Evolutionary conservation across 768 basidiomycete genomes (phyloP), one percentile per base, ranked within the genome.

Genomic region (Naganishia randhawae): DNA sequence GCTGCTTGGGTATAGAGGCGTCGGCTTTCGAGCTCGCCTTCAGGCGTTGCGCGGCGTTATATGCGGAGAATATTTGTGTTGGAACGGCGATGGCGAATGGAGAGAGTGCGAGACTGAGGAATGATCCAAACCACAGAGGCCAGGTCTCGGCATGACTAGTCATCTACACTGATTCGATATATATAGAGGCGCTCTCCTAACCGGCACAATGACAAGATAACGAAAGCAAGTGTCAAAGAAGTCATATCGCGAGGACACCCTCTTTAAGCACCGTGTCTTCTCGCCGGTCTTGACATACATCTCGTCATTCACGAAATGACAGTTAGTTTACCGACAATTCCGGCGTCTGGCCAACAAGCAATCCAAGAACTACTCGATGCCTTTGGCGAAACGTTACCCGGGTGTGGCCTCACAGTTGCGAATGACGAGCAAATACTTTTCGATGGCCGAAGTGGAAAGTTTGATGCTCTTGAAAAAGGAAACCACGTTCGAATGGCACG

Each of bases 391-490:
- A 52, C 32, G 8, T 27, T 75, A 10, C 74, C 74, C 1, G 69
- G 69, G 27, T 67, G 54, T 32, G 71, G 54, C 27, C 62, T 75
- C 29, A 70, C 71, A 2, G 66, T 73, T 8, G 70, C 62, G n/a
- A 53, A 65, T 7, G 63, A 71, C 37, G 42, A 68, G 19, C 51
- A 50, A 27, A 50, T 72, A 37, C 69, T 75, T 13, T 75, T 74
- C 57, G 52, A 68, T 19, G 51, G 68, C 17, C 10, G 45, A 19
- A 54, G 51, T 39, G 74, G 74, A 9, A 52, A 68, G 19, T 64
- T 74, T 31, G 74, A 75, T 50, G 33, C 67, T 3, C 71, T 75
- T 17, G 71, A 73, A 2, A 9, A 7, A 1, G 55, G n/a, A n/a
- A 41, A 35, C 16, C n/a, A n/a, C 4, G 50, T 55, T 9, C 64